These are phyloP conservation scores for Ananas comosus DNA, from an alignment of 176 grass and related monocot genomes.

Conservation along the genomic window DNA sequence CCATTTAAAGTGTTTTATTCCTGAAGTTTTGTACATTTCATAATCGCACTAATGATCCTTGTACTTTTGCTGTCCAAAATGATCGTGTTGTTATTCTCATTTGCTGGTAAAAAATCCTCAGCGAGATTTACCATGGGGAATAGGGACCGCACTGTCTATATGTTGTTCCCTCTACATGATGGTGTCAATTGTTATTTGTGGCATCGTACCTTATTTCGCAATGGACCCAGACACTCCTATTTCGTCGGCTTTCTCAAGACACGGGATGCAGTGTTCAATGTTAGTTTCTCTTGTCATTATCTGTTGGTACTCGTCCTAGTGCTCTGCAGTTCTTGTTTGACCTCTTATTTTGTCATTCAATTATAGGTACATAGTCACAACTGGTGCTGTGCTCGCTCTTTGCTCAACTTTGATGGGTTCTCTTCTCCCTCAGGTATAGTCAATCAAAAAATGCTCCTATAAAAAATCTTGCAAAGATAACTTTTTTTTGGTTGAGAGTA, in stretches of 20 bases:
- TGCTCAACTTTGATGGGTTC: constrained; percentile 96
- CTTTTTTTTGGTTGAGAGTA: no score
- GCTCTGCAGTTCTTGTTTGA: background rate
- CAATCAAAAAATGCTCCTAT: no score
- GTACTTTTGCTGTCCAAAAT: background rate
- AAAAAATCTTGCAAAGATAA: no score
- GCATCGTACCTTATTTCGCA: constrained; percentile 81
- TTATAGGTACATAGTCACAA: constrained; percentile 81
- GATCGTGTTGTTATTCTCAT: background rate
- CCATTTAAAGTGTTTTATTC: no score
- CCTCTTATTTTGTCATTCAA: constrained; percentile 19
- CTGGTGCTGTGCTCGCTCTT: constrained; percentile 86
- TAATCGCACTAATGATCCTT: background rate
- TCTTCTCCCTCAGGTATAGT: constrained; percentile 80
- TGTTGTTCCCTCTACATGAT: constrained; percentile 87
- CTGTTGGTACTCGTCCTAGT: background rate
- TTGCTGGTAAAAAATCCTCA: constrained; percentile 89
- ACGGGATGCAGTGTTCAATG: constrained; percentile 89
- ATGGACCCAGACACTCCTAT: constrained; percentile 98
- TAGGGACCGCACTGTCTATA: constrained; percentile 61
- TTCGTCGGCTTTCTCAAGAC: constrained; percentile 76
- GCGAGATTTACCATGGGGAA: constrained; percentile 81
- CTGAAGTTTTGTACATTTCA: no score
- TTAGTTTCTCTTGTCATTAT: constrained; percentile 31
- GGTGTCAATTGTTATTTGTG: constrained; percentile 90